These are phyloP conservation scores for Sugiyamaella americana DNA, from an alignment of 805 yeast species.

Conservation along the genomic window DNA sequence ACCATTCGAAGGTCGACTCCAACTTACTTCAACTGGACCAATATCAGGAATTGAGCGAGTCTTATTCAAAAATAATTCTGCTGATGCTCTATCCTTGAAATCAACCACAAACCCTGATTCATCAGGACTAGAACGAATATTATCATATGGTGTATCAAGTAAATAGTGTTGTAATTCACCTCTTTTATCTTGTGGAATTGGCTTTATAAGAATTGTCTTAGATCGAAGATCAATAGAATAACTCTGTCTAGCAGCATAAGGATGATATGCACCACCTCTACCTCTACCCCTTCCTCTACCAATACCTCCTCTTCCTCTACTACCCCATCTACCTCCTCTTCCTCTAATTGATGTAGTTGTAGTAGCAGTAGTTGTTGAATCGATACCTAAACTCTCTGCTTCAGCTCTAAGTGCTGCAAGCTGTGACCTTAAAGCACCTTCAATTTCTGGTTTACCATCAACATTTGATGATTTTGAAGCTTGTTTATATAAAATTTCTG, in stretches of 20 bases:
- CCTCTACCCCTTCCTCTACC: conserved; percentile 17
- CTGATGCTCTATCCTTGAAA: conserved; percentile 34
- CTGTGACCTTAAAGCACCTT: conserved; percentile 30
- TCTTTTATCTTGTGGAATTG: conserved; percentile 28
- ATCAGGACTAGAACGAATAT: conserved; percentile 15
- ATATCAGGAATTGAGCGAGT: conserved; percentile 26
- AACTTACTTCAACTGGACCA: conserved; percentile 28
- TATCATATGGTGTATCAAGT: conserved; percentile 25
- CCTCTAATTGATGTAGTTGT: conserved; percentile 8
- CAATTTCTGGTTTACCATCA: conserved; percentile 17
- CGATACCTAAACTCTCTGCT: conserved; percentile 29
- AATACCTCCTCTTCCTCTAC: conserved; percentile 16
- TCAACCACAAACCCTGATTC: conserved; percentile 19
- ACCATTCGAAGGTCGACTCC: conserved; percentile 15
- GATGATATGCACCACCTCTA: conserved; percentile 10
- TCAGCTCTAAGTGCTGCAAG: conserved; percentile 32
- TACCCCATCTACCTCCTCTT: conserved; percentile 17
- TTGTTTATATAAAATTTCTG: conserved; percentile 31
- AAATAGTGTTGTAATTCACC: conserved; percentile 31
- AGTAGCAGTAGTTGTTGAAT: conserved; percentile 2
- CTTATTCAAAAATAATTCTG: conserved; percentile 33
- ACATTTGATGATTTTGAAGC: conserved; percentile 16
- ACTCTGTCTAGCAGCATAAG: conserved; percentile 14
- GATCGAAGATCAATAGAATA: conserved; percentile 36
- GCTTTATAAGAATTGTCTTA: conserved; percentile 30